Percentiles rank a stretch among this genome's conserved stretches.
Conservation (phyloP, 2,329 filamentous ascomycete genomes). For the Diaporthe sp. region DNA sequence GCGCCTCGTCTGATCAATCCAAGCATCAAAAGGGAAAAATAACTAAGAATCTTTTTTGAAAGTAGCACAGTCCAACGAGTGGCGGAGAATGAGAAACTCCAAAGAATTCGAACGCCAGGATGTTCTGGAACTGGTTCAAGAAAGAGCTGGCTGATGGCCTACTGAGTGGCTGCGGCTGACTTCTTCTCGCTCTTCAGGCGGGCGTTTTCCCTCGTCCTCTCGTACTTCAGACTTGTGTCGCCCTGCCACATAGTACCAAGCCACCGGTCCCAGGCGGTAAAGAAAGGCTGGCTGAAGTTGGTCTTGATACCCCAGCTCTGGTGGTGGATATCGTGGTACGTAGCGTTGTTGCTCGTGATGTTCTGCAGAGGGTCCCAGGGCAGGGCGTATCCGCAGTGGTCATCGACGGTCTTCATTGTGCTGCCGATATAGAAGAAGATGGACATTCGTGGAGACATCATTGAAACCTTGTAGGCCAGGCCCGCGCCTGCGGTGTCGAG, state of each 20-base stretch:
- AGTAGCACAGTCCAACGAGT: slow-evolving; percentile 12
- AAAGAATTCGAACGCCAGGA: not conserved
- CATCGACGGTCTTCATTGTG: slow-evolving; percentile 96
- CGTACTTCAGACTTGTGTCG: slow-evolving; percentile 61
- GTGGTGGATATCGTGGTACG: slow-evolving; percentile 98
- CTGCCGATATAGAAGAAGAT: slow-evolving; percentile 92
- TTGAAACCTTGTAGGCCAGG: slow-evolving; percentile 83
- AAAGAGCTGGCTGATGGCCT: slow-evolving; percentile 1
- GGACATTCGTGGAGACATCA: slow-evolving; percentile 87
- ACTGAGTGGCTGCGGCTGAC: slow-evolving; percentile 42
- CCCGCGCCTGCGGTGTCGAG: slow-evolving; percentile 92
- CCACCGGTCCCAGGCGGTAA: slow-evolving; percentile 93
- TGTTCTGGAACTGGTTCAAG: not conserved
- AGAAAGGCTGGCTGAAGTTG: slow-evolving; percentile 92
- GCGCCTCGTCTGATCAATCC: slow-evolving; percentile 29
- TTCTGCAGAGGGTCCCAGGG: slow-evolving; percentile 95
- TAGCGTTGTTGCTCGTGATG: slow-evolving; percentile 94
- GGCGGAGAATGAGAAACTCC: not conserved
- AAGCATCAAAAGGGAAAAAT: slow-evolving; percentile 17
- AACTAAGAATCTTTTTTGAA: not conserved
- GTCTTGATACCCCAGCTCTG: slow-evolving; percentile 99
- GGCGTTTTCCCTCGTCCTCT: slow-evolving; percentile 52
- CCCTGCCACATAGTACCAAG: slow-evolving; percentile 88
- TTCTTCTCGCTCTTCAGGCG: slow-evolving; percentile 58
- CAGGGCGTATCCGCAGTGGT: slow-evolving; percentile 96